Evolutionary conservation across 441 rosid genomes (phyloP).

Genomic region (Raphanus hybrid): DNA sequence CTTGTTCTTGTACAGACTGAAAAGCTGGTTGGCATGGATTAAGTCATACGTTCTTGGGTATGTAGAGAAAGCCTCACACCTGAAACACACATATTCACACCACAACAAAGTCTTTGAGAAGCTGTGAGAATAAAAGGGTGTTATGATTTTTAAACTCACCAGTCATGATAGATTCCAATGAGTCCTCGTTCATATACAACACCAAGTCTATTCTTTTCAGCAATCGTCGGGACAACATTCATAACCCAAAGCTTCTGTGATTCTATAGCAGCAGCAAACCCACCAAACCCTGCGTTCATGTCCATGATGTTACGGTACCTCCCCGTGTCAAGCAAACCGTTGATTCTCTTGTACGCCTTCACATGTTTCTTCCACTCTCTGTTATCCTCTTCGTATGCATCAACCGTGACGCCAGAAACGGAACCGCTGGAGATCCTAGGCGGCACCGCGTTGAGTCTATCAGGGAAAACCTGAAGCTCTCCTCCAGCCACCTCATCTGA

Average conservation of each 20-base stretch:
- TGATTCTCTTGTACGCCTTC: constrained; percentile 66
- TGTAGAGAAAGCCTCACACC: constrained; percentile 86
- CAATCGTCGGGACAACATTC: constrained; percentile 77
- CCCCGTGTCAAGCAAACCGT: constrained; percentile 57
- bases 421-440: constrained; percentile 70
- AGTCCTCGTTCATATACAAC: constrained; percentile 74
- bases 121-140: not conserved
- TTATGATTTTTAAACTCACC: constrained; percentile 40
- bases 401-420: constrained; percentile 62
- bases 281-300: constrained; percentile 80
- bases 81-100: constrained; percentile 33
- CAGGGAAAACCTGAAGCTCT: constrained; percentile 61
- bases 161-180: constrained; percentile 78
- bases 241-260: constrained; percentile 67
- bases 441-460: constrained; percentile 67
- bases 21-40: constrained; percentile 66
- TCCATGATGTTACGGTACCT: constrained; percentile 82
- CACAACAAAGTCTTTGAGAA: not conserved
- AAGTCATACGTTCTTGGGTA: constrained; percentile 82
- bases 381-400: constrained; percentile 64
- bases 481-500: constrained; percentile 71
- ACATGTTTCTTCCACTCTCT: constrained; percentile 67
- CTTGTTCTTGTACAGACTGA: constrained; percentile 70
- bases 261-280: constrained; percentile 75
- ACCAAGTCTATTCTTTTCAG: constrained; percentile 63